Percentiles rank a stretch among this genome's conserved stretches.
Conservation (phyloP, 768 basidiomycete genomes). For the Podaxis rugospora region DNA sequence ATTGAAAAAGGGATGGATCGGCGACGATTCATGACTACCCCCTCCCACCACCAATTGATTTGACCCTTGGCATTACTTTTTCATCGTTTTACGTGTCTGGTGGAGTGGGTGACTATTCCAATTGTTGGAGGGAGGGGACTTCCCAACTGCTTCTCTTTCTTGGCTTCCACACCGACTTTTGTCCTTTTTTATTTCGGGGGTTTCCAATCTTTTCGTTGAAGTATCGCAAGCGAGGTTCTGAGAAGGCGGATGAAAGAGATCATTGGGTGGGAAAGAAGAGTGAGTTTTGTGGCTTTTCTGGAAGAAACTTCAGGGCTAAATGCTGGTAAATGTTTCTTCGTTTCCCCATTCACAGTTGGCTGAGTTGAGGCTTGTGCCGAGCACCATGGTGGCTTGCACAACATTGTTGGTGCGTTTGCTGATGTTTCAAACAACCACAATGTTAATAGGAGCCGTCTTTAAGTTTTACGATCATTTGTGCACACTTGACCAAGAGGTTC, state of each 20-base stretch:
- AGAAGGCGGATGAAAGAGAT: not conserved
- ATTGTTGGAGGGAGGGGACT: not conserved
- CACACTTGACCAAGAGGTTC: conserved; percentile 32
- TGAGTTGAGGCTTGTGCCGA: conserved; percentile 21
- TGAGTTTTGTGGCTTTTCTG: not conserved
- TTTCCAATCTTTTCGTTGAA: not conserved
- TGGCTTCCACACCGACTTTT: not conserved
- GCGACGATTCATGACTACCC: not conserved
- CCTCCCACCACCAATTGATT: not conserved
- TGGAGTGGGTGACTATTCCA: not conserved
- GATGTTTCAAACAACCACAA: not conserved
- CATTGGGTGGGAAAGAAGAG: not conserved
- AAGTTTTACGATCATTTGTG: conserved; percentile 33
- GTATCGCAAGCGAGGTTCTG: not conserved
- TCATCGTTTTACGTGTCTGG: not conserved
- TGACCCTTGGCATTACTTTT: not conserved
- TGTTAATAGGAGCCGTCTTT: not conserved
- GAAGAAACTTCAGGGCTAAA: not conserved
- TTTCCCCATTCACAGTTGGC: conserved; percentile 13
- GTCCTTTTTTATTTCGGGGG: not conserved
- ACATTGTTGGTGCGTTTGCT: conserved; percentile 20
- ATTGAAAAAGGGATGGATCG: not conserved
- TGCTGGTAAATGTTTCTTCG: not conserved
- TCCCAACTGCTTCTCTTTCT: not conserved
- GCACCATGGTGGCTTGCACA: conserved; percentile 22